Base-by-base conservation (phyloP, 2,329 filamentous ascomycete genomes). In the Knufia fluminis region DNA sequence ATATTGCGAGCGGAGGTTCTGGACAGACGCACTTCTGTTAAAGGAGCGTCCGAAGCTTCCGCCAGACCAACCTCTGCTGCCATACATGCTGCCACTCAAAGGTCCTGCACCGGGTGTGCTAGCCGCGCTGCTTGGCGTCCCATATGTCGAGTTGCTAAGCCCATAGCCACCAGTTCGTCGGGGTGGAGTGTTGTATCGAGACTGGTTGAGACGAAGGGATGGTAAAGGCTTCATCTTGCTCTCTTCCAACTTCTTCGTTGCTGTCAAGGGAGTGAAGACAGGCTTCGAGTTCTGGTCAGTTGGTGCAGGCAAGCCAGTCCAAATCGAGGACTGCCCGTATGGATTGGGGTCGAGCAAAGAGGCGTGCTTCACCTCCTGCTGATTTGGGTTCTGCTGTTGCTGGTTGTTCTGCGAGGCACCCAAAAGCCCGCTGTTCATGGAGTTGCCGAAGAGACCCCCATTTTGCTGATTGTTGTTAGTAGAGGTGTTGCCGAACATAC, bases 91-190 rank as follows among this genome's bases (percentile, higher is more conserved):
- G 22, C 69, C 68, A 26, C 59, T 62, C 38, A 66, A 53, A 48
- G 64, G 62, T 48, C 63, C 63, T 35, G 66, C 66, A 32, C 79
- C 81, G 3, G 86, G 85, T 4, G 85, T 85, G 64, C 83, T 87
- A 38, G 78, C 73, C 32, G 73, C 76, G 62, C 83, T 76, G 3
- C 84, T 80, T 4, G 91, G 89, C 1, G 85, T 90, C 39, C 87
- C 88, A 60, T 94, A 95, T 2, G 83, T 89, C 56, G 89, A 94
- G 68, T 96, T 96, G 1, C 85, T 89, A 65, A 96, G 94, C 2
- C 91, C 91, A 62, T 87, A 96, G 3, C 87, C 88, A 3, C 87
- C 88, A 49, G 69, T 71, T 49, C 85, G 79, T 69, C 88, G 91
- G 59, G 89, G 86, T 0, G 90, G 89, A 0, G 89, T 95, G 24